Percentiles rank a stretch among this genome's conserved stretches.
These are phyloP conservation scores for Echinochloa phyllopogon DNA, from an alignment of 176 grass and related monocot genomes.

Conservation along the genomic window DNA sequence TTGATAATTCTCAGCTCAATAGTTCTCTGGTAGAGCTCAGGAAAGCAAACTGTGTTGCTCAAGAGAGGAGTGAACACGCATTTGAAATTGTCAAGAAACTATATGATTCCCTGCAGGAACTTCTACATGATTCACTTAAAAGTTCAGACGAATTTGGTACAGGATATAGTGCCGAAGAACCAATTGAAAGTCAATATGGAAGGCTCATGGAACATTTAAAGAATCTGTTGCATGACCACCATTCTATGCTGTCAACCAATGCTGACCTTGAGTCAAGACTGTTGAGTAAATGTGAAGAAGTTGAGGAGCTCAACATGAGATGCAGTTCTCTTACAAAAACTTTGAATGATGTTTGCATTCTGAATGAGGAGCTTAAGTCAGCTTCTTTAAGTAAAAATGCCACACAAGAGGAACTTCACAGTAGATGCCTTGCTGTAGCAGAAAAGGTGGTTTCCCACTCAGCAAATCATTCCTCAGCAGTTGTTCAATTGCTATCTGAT, in stretches of 20 bases:
- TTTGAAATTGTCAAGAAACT: conserved; percentile 56
- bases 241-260: conserved; percentile 53
- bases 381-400: conserved; percentile 60
- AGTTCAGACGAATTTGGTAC: conserved; percentile 39
- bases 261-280: conserved; percentile 65
- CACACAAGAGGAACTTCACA: conserved; percentile 57
- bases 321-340: conserved; percentile 70
- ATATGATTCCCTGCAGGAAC: conserved; percentile 58
- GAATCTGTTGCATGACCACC: conserved; percentile 61
- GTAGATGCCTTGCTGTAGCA: conserved; percentile 66
- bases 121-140: conserved; percentile 50
- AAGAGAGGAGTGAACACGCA: conserved; percentile 63
- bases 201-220: conserved; percentile 58
- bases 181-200: conserved; percentile 60
- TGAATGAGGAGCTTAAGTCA: conserved; percentile 66
- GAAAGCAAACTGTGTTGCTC: conserved; percentile 45
- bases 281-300: conserved; percentile 74
- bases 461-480: conserved; percentile 32
- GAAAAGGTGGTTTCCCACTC: conserved; percentile 56
- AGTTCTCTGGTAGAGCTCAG: conserved; percentile 53
- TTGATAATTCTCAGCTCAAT: conserved; percentile 56
- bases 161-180: conserved; percentile 51
- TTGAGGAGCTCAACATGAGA: conserved; percentile 68
- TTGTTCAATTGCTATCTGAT: conserved; percentile 18
- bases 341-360: conserved; percentile 62